Base-by-base conservation (phyloP, 371 early-diverging fungal genomes). In the Mortierella sp. region DNA sequence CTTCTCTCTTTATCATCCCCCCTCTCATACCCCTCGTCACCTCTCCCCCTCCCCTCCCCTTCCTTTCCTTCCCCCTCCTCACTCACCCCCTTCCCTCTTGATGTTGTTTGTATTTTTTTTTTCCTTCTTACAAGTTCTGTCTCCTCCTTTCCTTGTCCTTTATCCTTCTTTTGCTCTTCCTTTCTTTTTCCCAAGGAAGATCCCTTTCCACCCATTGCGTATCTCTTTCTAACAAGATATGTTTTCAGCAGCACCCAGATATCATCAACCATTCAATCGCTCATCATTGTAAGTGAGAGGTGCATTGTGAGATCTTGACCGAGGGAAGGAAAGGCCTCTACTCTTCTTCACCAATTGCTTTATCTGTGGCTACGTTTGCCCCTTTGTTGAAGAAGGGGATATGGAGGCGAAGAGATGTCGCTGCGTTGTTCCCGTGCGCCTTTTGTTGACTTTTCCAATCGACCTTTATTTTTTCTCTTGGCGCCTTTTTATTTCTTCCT, bases 161-260 rank as follows among this genome's bases (percentile, higher is more conserved):
- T 58, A 8, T 24, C 54, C 56, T 60, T 29, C 29, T 12, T 1
- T 41, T 41, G 41, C 4, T 58, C 29, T 58, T n/a, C 16, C 60
- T 32, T 56, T 24, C 60, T 60, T 60, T 16, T 60, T 60, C 60
- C 60, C 60, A 60, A 60, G 60, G 60, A 60, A 60, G 60, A 60
- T 32, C 60, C 32, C 60, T 60, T 3, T 60, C 60, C 32, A 6
- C 29, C 56, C 56, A 51, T 51, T 21, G 16, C 51, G 16, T 21
- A 5, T 51, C 5, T 51, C 6, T 18, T 51, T 21, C 6, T 18
- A 18, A 6, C 51, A 51, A 56, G 27, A 56, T 56, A 56, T 56
- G 56, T 24, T 51, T 51, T 4, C 18, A 51, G 51, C 51, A 51
- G 51, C 51, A 51, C 18, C 5, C 51, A 51, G 51, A 51, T 51